Percentiles rank a stretch among this genome's conserved stretches.
Evolutionary conservation across 345 rosid genomes (phyloP).

Genomic region (Moricandia moricandioides): DNA sequence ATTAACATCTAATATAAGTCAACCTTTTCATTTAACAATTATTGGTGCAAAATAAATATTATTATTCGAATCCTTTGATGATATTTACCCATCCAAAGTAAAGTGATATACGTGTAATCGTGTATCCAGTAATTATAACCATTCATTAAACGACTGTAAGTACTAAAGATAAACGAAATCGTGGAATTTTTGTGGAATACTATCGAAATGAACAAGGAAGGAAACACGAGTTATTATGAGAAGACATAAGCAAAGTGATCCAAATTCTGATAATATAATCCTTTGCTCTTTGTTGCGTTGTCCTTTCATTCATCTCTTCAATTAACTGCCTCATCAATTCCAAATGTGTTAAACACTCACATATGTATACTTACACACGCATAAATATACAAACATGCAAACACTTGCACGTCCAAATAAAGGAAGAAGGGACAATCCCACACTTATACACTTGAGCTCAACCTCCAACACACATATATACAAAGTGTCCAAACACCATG

Average conservation of each 20-base stretch:
- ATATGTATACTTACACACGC: constrained; percentile 18
- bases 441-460: constrained; percentile 19
- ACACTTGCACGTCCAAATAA: constrained; percentile 27
- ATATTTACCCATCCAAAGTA: background rate
- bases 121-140: too few species aligned
- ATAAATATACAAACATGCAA: constrained; percentile 22
- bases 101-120: too few species aligned
- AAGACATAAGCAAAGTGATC: constrained; percentile 67
- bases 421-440: constrained; percentile 24
- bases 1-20: background rate
- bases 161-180: background rate
- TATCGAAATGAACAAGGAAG: background rate
- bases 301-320: constrained; percentile 48
- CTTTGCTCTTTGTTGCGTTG: constrained; percentile 62
- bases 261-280: constrained; percentile 57
- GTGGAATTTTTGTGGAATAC: background rate
- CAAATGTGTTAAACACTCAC: constrained; percentile 15
- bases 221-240: constrained; percentile 32
- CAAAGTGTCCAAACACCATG: constrained; percentile 31
- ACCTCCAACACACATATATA: constrained; percentile 21
- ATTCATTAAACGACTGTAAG: too few species aligned
- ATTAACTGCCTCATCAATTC: constrained; percentile 26
- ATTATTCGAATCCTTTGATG: background rate
- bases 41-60: background rate
- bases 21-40: background rate